A percentile compares a stretch with the other conserved stretches of the same genome.
Conservation (phyloP, 2,329 filamentous ascomycete species). For the Penicillium sp. region DNA sequence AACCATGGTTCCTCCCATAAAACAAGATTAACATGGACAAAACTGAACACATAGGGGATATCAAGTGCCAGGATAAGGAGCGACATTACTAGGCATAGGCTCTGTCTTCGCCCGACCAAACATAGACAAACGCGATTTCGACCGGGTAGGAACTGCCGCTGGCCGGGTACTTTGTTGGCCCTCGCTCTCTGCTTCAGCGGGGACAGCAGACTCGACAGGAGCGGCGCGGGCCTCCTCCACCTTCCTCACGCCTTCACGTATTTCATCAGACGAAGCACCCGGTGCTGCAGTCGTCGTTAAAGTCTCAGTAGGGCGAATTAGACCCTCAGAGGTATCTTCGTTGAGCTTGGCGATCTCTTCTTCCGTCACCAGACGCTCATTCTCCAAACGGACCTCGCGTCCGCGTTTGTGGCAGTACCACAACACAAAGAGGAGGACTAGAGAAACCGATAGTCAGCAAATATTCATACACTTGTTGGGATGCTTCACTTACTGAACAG, state of each 20-base stretch:
- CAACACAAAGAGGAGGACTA: slow-evolving; percentile 85
- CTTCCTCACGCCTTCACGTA: slow-evolving; percentile 41
- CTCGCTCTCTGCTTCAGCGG: slow-evolving; percentile 10
- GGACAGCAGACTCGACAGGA: slow-evolving; percentile 17
- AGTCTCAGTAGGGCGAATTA: slow-evolving; percentile 36
- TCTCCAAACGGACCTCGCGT: slow-evolving; percentile 74
- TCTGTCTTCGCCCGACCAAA: slow-evolving; percentile 27
- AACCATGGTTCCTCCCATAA: background rate
- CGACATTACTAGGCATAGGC: slow-evolving; percentile 21
- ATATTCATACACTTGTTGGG: background rate
- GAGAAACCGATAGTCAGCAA: background rate
- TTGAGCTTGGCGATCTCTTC: slow-evolving; percentile 44
- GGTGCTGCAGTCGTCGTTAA: slow-evolving; percentile 42
- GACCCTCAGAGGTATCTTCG: slow-evolving; percentile 29
- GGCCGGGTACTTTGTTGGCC: slow-evolving; percentile 2
- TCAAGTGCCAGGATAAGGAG: slow-evolving; percentile 40
- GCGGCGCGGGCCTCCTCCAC: slow-evolving; percentile 35
- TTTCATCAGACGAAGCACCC: slow-evolving; percentile 40
- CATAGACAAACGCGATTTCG: slow-evolving; percentile 32
- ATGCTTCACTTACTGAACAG: slow-evolving; percentile 67
- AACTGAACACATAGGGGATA: background rate
- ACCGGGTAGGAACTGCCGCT: slow-evolving; percentile 25
- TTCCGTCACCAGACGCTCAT: slow-evolving; percentile 50
- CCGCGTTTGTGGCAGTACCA: slow-evolving; percentile 99
- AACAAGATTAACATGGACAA: background rate